Evolutionary conservation across 75 land plant species (phyloP).

Genomic region (Larix kaempferi): DNA sequence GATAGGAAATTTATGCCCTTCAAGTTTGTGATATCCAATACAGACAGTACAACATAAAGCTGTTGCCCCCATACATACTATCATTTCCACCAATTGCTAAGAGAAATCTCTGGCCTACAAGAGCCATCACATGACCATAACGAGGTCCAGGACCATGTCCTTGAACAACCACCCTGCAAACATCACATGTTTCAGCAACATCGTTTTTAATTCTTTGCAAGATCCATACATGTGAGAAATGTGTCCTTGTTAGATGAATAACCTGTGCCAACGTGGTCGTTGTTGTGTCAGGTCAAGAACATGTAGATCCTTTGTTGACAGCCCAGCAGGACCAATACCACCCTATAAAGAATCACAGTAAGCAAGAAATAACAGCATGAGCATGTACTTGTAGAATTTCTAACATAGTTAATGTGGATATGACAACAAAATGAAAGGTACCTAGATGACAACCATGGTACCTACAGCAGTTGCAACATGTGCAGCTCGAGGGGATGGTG

Average conservation of each 20-base stretch:
- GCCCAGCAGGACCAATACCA: conserved; percentile 97
- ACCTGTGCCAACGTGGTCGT: conserved; percentile 98
- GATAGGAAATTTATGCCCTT: too few relatives aligned
- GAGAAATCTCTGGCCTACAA: conserved; percentile 93
- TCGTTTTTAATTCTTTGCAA: background rate
- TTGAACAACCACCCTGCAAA: conserved; percentile 90
- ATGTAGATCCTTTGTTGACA: conserved; percentile 98
- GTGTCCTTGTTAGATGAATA: conserved; percentile 1
- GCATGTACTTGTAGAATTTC: background rate
- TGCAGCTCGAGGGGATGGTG: conserved; percentile 90
- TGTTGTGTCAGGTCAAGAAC: conserved; percentile 95
- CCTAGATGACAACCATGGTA: conserved; percentile 99
- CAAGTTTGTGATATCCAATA: too few relatives aligned
- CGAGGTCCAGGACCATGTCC: conserved; percentile 99
- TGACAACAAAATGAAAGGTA: conserved; percentile 16
- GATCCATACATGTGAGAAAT: background rate
- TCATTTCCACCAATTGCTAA: conserved; percentile 97
- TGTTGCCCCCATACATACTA: conserved; percentile 51
- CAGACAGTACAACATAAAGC: too few relatives aligned
- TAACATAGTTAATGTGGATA: background rate
- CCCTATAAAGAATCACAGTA: conserved; percentile 47
- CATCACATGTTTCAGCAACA: background rate
- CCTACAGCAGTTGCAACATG: conserved; percentile 97
- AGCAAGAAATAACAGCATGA: conserved; percentile 1
- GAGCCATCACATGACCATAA: conserved; percentile 98